Evolutionary conservation across 208 protist species (phyloP), one percentile per base, ranked within the genome.

Genomic region (Chromosphaera perkinsii): DNA sequence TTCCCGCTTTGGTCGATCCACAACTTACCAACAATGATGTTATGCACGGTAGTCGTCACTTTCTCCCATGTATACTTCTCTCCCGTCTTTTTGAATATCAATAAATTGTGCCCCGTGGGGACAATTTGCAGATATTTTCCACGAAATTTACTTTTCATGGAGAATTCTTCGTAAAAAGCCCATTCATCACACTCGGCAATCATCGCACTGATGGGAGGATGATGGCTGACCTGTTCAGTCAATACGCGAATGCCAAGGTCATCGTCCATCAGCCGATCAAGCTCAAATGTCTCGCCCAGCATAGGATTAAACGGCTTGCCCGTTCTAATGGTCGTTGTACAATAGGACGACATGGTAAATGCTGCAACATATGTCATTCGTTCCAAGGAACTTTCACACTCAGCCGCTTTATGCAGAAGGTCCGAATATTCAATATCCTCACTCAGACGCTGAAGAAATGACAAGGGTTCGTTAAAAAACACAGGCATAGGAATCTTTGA

Each of bases 401-500:
- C 17, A 1, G 52, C 60, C 2, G 70, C 70, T 9, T 20, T 3
- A 43, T 75, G 29, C 36, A 75, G 52, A 24, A 75, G 20, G 10
- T 69, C 22, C 2, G 62, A n/a, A 48, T 75, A 75, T 39, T 75
- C 70, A n/a, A 69, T 42, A 35, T 75, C 70, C 57, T 75, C 70
- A 42, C 49, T 51, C 27, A 75, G 55, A 56, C 70, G 70, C 62
- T 75, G 69, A 32, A 67, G 35, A 22, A 75, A 67, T 1, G 70
- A 75, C 36, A 69, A 22, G 4, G 70, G 70, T 48, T 75, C 70
- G 70, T 75, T 75, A 37, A 75, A 68, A 10, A 42, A 37, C 27
- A 75, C 70, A 2, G 70, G 70, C 70, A 75, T 75, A 42, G 70
- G 70, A 35, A 75, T 75, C 37, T 75, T 75, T 31, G 36, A 43